These are phyloP conservation scores for Obba rivulosa DNA, from an alignment of 768 basidiomycete genomes.

Conservation along the genomic window DNA sequence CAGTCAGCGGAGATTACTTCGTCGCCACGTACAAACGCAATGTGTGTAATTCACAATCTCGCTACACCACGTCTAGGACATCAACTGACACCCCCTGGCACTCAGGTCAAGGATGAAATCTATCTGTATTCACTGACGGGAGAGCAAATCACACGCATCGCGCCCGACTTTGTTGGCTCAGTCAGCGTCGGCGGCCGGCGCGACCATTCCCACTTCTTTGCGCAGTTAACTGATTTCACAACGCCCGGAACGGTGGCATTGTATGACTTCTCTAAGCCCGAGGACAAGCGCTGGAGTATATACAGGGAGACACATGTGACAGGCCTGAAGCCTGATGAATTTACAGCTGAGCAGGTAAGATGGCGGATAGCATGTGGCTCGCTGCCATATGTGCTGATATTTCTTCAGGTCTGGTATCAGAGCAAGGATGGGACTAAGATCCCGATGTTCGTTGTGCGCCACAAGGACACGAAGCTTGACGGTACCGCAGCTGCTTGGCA, in stretches of 20 bases:
- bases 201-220: constrained; percentile 57
- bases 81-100: no score
- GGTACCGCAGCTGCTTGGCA: constrained; percentile 75
- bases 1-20: constrained; percentile 52
- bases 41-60: constrained; percentile 33
- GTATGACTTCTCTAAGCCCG: constrained; percentile 48
- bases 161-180: constrained; percentile 63
- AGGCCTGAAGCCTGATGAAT: constrained; percentile 63
- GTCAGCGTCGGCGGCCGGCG: constrained; percentile 47
- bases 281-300: constrained; percentile 52
- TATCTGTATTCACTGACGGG: constrained; percentile 63
- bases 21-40: constrained; percentile 66
- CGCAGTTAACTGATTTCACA: constrained; percentile 61
- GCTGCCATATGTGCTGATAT: background rate
- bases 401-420: constrained; percentile 61
- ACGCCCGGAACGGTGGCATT: constrained; percentile 61
- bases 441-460: constrained; percentile 83
- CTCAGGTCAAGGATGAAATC: constrained; percentile 73
- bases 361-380: constrained; percentile 4
- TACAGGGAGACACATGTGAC: constrained; percentile 54
- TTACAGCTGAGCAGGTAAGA: constrained; percentile 56
- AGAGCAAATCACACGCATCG: constrained; percentile 47
- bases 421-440: constrained; percentile 77
- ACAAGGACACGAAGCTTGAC: constrained; percentile 62
- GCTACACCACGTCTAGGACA: background rate